Base-by-base conservation (phyloP, 2,329 filamentous ascomycete genomes). In the Verticillium nonalfalfae region DNA sequence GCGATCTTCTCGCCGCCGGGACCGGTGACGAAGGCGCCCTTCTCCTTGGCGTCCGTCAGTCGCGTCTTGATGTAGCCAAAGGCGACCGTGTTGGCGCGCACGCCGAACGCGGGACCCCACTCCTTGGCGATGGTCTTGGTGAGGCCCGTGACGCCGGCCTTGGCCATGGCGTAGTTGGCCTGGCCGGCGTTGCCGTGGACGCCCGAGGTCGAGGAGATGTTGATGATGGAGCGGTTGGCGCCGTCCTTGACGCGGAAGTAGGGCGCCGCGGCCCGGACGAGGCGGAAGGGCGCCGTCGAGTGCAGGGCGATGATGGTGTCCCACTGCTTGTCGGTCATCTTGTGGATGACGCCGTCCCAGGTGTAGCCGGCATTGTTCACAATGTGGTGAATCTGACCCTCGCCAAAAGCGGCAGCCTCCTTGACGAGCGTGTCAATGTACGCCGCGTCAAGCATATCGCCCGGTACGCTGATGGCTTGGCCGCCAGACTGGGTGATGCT, bases 311-410 rank as follows among this genome's bases (percentile, higher is more conserved):
- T 78, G 73, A 97, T 96, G 58, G 89, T 93, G 65, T 95, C 89
- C 91, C 91, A 96, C 81, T 96, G 91, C 78, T 91, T 91, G 79
- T 96, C 91, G 15, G 88, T 90, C 81, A 92, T 94, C 82, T 95
- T 96, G 81, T 96, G 91, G 67, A 96, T 92, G 45, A 96, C 91
- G 7, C 89, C 93, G 74, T 97, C 93, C 91, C 92, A 96, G 1
- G 93, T 96, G 76, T 91, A 96, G 52, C 91, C 92, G 0, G 92
- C 93, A 73, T 96, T 96, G 76, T 96, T 96, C 63, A 96, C 90
- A 61, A 96, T 89, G 72, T 95, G 90, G 74, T 96, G 90, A 65
- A 97, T 93, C 80, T 96, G 96, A 70, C 91, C 92, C 66, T 83
- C 79, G 62, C 93, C 93, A 71, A 96, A 96, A 57, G 88, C 88